These are phyloP conservation scores for Tillandsia fasciculata DNA, from an alignment of 176 grass and related monocot species.

Conservation along the genomic window DNA sequence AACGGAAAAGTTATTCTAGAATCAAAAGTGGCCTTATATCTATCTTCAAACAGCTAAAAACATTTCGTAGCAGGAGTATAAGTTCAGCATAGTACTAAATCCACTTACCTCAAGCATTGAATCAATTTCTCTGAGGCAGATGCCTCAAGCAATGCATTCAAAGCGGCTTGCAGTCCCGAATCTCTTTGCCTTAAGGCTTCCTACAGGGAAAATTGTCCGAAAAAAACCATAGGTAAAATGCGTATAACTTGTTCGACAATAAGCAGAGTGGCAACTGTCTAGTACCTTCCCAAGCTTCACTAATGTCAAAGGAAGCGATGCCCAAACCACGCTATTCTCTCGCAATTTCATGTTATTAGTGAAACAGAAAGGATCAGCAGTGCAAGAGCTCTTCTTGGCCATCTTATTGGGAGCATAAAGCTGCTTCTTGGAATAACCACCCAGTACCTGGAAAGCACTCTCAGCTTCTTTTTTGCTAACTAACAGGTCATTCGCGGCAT, in stretches of 20 bases:
- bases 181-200: slow-evolving; percentile 70
- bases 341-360: slow-evolving; percentile 39
- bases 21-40: neutral
- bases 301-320: slow-evolving; percentile 48
- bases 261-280: neutral
- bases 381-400: slow-evolving; percentile 28
- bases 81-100: neutral
- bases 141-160: slow-evolving; percentile 74
- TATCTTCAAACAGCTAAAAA: neutral
- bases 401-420: slow-evolving; percentile 20
- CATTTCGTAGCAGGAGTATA: neutral
- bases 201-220: slow-evolving; percentile 16
- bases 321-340: slow-evolving; percentile 41
- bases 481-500: slow-evolving; percentile 21
- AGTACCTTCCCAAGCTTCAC: slow-evolving; percentile 61
- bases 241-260: neutral
- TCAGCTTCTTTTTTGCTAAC: slow-evolving; percentile 47
- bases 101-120: slow-evolving; percentile 53
- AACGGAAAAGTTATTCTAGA: neutral
- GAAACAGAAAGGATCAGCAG: slow-evolving; percentile 12
- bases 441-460: slow-evolving; percentile 53
- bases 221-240: neutral
- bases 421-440: slow-evolving; percentile 30
- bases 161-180: slow-evolving; percentile 46
- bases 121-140: slow-evolving; percentile 58